These are phyloP conservation scores for Cryptosporidium andersoni DNA, from an alignment of 169 alveolate species.

Conservation along the genomic window DNA sequence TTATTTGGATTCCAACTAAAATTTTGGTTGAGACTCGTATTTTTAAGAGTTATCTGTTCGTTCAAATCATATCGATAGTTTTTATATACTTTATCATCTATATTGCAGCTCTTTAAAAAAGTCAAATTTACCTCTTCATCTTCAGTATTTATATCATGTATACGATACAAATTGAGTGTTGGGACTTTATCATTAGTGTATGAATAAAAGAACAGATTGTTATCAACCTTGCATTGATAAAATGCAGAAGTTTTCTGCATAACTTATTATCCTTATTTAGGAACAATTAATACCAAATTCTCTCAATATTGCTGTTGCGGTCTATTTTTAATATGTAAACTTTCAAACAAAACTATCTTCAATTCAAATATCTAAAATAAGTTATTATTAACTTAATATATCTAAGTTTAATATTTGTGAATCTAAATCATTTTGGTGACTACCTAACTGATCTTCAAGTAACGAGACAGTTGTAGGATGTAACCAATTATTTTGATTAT, in stretches of 20 bases:
- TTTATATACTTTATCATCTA: too few species aligned
- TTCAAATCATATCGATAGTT: too few species aligned
- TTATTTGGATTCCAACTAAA: constrained; percentile 3
- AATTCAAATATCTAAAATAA: too few species aligned
- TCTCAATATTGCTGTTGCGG: constrained; percentile 11
- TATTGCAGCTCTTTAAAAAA: too few species aligned
- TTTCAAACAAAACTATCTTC: too few species aligned
- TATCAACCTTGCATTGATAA: constrained; percentile 33
- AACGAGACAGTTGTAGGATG: constrained; percentile 67
- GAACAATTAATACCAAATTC: not conserved
- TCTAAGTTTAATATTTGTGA: constrained; percentile 24
- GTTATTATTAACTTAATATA: constrained; percentile 1
- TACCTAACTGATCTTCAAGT: constrained; percentile 39
- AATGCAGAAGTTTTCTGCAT: constrained; percentile 26
- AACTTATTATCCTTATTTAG: not conserved
- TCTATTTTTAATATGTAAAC: too few species aligned
- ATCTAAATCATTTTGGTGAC: constrained; percentile 38
- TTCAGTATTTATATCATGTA: too few species aligned
- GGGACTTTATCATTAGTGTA: too few species aligned
- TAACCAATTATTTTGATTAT: constrained; percentile 42
- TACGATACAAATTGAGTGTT: too few species aligned
- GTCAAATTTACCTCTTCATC: too few species aligned
- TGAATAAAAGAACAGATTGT: constrained; percentile 31
- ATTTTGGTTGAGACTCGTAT: too few species aligned
- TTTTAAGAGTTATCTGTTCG: too few species aligned